Conservation (phyloP, 345 rosid species). For the Salix exigua region DNA sequence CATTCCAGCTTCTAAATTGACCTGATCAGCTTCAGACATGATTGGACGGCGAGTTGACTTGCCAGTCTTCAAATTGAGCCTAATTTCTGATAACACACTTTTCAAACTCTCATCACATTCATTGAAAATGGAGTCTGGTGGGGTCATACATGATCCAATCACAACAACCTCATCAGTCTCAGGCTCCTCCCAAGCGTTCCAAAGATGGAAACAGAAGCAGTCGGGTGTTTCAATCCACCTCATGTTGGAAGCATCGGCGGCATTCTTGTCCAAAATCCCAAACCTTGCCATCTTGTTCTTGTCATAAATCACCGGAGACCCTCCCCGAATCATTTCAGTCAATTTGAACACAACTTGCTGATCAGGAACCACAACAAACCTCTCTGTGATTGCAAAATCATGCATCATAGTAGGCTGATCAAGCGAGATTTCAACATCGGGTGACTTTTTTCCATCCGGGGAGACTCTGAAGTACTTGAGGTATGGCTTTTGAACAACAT, state of each 20-base stretch:
- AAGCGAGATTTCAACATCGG: slow-evolving; percentile 61
- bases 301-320: slow-evolving; percentile 83
- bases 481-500: slow-evolving; percentile 71
- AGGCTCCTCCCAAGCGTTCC: slow-evolving; percentile 97
- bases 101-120: slow-evolving; percentile 74
- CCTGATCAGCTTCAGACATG: slow-evolving; percentile 45
- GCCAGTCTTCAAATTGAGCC: slow-evolving; percentile 77
- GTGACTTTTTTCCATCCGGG: slow-evolving; percentile 57
- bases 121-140: slow-evolving; percentile 91
- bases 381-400: slow-evolving; percentile 78
- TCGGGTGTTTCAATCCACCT: slow-evolving; percentile 71
- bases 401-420: slow-evolving; percentile 85
- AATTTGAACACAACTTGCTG: slow-evolving; percentile 86
- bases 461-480: slow-evolving; percentile 69
- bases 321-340: slow-evolving; percentile 71
- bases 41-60: slow-evolving; percentile 66
- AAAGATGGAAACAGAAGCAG: slow-evolving; percentile 89
- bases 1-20: slow-evolving; percentile 96
- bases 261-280: slow-evolving; percentile 67
- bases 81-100: slow-evolving; percentile 77
- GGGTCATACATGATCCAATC: slow-evolving; percentile 96
- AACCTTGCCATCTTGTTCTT: slow-evolving; percentile 65
- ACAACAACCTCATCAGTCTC: slow-evolving; percentile 77
- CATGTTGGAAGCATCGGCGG: slow-evolving; percentile 35
- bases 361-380: slow-evolving; percentile 72